Evolutionary conservation across 2,329 filamentous ascomycete species (phyloP).

Genomic region (Zymoseptoria ardabiliae): DNA sequence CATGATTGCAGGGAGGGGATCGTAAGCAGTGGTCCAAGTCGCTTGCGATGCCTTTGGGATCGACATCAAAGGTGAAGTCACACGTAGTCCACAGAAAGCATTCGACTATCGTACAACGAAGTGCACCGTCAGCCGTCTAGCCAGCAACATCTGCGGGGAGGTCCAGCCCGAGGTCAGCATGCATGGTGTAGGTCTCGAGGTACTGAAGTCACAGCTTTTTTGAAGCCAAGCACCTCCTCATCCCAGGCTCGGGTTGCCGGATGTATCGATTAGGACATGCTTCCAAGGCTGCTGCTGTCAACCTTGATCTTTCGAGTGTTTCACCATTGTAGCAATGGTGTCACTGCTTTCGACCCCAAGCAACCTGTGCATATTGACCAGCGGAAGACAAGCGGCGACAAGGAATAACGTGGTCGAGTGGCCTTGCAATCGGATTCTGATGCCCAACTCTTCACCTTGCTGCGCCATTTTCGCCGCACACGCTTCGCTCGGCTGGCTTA

Average conservation of each 20-base stretch:
- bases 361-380: no score
- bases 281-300: background rate
- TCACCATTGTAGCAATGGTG: no score
- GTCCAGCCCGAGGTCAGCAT: constrained; percentile 7
- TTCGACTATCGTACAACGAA: background rate
- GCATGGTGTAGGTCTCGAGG: background rate
- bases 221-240: background rate
- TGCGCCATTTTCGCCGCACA: no score
- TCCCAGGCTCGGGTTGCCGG: background rate
- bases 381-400: no score
- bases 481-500: no score
- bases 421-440: no score
- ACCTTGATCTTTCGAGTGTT: no score
- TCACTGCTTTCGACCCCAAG: no score
- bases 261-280: background rate
- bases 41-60: background rate
- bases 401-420: no score
- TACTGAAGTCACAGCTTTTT: background rate
- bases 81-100: background rate
- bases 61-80: background rate
- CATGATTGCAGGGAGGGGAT: background rate
- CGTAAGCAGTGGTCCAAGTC: background rate
- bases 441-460: no score
- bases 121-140: background rate
- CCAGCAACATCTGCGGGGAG: background rate